Base-by-base conservation (phyloP, 331 rosid species). In the Arachis monticola region DNA sequence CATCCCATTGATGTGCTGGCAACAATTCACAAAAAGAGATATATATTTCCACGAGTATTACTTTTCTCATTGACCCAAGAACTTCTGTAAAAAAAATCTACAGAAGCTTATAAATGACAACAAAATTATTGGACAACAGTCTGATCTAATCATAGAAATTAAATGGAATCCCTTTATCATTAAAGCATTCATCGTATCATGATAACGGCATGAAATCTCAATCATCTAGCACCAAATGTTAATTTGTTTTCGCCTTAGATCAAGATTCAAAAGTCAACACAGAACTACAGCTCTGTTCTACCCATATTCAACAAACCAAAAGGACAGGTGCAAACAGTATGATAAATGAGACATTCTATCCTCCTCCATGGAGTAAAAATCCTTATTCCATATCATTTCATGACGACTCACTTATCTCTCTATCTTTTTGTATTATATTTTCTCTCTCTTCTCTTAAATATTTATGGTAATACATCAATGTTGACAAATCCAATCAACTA, bases 1-100 rank as follows among this genome's bases (percentile, higher is more conserved):
- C 88, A 93, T 88, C 74, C 88, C 91, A 82, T 93, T 93, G 78
- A 93, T 93, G 81, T 86, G 82, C 98, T 91, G 84, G 69, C 66
- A 83, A 56, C 77, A 84, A 72, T 68, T 42, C 70, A 75, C 55
- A 64, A 76, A 64, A 67, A 57, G 10, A 45, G 45, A 64, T 53
- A 66, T 60, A 30, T 30, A 30, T 52, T 59, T 79, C 51, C 45
- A 64, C 69, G 41, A 78, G 45, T 76, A 64, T 10, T 58, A 11
- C 69, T 62, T 74, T 63, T 31, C 73, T 30, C 12, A 58, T 32
- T 77, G 6, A 69, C 69, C 50, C 48, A 75, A 42, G 64, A 51
- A 68, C 12, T 51, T 70, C 60, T 52, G 70, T 27, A 79, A 45
- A 59, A 44, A 44, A 75, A 51, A 52, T 64, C 13, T 14, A 78